Percentiles rank a stretch among this genome's conserved stretches.
phyloP scores from a whole-genome alignment of 2,329 filamentous ascomycete species.

The Pyricularia pennisetigena region DNA sequence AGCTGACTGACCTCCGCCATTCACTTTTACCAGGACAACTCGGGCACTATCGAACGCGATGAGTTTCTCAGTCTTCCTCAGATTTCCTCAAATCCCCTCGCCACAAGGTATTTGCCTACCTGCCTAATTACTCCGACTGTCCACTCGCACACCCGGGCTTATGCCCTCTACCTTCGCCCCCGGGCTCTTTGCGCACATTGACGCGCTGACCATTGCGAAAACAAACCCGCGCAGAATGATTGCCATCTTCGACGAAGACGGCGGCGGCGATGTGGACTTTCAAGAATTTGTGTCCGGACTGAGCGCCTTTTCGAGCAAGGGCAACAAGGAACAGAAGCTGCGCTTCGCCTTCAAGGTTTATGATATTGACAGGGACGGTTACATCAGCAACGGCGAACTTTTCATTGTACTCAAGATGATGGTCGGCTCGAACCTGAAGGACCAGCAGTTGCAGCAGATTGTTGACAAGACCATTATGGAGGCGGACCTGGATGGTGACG shows the following conservation, averaged over 20 bases:
- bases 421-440: constrained; percentile 98
- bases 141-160: neutral
- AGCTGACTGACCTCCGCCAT: neutral
- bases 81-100: constrained; percentile 94
- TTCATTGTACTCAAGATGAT: constrained; percentile 99
- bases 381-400: constrained; percentile 96
- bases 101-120: constrained; percentile 58
- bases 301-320: constrained; percentile 92
- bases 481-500: constrained; percentile 89
- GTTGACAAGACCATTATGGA: constrained; percentile 99
- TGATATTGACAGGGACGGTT: constrained; percentile 97
- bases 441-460: constrained; percentile 97
- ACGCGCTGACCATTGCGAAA: neutral
- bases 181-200: neutral
- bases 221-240: constrained; percentile 66
- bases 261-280: constrained; percentile 95
- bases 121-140: neutral
- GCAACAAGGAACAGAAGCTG: constrained; percentile 98
- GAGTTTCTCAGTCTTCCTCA: constrained; percentile 96
- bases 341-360: constrained; percentile 98
- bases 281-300: constrained; percentile 96
- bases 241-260: constrained; percentile 97
- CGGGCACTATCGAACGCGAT: constrained; percentile 95
- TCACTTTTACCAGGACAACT: constrained; percentile 63
- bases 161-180: neutral